phyloP scores from a whole-genome alignment of 2,329 filamentous ascomycete genomes.

The Talaromyces marneffei region DNA sequence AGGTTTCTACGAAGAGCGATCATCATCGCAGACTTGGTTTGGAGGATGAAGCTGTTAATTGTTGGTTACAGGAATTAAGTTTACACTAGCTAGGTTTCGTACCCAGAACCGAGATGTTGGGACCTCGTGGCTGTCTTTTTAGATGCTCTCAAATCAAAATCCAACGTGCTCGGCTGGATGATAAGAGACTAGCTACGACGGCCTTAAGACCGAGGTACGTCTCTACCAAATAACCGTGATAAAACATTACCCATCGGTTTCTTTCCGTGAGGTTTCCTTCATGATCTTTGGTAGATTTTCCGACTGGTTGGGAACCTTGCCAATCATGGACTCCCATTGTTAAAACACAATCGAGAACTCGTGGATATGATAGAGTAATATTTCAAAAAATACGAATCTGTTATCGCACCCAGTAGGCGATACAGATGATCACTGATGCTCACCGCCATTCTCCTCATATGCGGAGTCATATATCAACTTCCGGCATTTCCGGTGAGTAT shows the following conservation, averaged over 20 bases:
- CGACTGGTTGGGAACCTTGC: background rate
- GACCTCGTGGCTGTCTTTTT: background rate
- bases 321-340: background rate
- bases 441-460: constrained; percentile 1
- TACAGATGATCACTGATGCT: background rate
- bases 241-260: background rate
- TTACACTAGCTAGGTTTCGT: background rate
- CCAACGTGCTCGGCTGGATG: background rate
- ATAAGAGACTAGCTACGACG: background rate
- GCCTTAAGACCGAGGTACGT: background rate
- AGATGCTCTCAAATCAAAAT: background rate
- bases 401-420: background rate
- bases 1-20: background rate
- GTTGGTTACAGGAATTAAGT: background rate
- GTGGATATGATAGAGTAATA: background rate
- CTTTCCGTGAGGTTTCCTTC: background rate
- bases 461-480: background rate
- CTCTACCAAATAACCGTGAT: background rate
- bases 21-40: background rate
- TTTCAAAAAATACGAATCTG: background rate
- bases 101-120: background rate
- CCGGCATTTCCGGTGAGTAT: background rate
- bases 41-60: background rate
- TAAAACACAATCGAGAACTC: too few species aligned
- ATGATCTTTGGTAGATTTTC: background rate